Conservation (phyloP, 2,329 filamentous ascomycete genomes). For the Cladophialophora chaetospira region DNA sequence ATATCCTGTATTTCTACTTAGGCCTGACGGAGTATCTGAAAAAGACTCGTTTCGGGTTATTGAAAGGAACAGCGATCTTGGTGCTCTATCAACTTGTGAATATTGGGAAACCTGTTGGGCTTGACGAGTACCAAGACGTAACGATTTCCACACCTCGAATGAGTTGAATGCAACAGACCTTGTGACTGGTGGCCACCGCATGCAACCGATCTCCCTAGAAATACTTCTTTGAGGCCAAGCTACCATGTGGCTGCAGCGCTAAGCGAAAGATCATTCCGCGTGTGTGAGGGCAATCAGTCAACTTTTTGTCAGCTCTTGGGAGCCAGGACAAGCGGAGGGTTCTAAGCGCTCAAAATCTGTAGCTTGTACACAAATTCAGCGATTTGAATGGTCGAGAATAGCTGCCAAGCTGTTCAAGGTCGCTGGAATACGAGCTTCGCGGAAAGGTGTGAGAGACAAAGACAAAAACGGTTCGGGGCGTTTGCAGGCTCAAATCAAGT, state of each 20-base stretch:
- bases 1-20: neutral
- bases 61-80: no score
- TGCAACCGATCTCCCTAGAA: neutral
- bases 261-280: constrained; percentile 1
- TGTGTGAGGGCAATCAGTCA: neutral
- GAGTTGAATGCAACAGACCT: neutral
- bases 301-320: constrained; percentile 9
- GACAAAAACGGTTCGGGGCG: neutral
- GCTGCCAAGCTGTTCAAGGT: constrained; percentile 8
- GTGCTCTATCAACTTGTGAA: no score
- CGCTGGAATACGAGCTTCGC: constrained; percentile 2
- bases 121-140: no score
- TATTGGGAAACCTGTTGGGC: no score
- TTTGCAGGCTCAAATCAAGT: neutral
- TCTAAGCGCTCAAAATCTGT: neutral
- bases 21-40: neutral
- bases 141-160: neutral
- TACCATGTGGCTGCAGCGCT: neutral
- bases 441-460: neutral
- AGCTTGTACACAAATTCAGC: neutral
- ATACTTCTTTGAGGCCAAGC: neutral
- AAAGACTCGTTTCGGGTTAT: no score
- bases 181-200: neutral
- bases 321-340: constrained; percentile 2
- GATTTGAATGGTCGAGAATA: neutral